Base-by-base conservation (phyloP, 352 stramenopile genomes). In the Globisporangium cylindrosporum region DNA sequence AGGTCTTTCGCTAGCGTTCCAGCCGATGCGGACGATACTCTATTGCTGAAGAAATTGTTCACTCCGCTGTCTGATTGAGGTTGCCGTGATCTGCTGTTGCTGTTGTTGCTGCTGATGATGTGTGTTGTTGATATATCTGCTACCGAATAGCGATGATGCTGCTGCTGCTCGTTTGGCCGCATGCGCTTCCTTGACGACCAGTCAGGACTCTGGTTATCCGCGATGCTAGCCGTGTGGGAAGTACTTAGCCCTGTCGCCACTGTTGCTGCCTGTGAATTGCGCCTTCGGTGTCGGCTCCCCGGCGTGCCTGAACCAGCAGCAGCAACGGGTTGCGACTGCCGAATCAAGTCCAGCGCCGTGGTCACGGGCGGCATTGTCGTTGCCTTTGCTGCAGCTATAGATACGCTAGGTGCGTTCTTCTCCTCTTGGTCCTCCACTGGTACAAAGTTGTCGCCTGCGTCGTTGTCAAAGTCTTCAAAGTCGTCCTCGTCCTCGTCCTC, bases 261-360 rank as follows among this genome's bases (percentile, higher is more conserved):
- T 46, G 12, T 2, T 20, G 36, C 5, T 27, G 36, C 15, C 5
- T 69, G 60, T 25, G 58, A 54, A 5, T 57, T 41, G 32, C 43
- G 64, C 10, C 29, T 53, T 8, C 58, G 54, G 20, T 63, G 62
- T 27, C 49, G 64, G 22, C 65, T 83, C 71, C 43, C 56, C 29
- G 54, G 41, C 12, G 60, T 55, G 15, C 60, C 58, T 32, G 53
- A 12, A 6, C 3, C 22, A 49, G 22, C 32, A 34, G 20, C 22
- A 32, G 59, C 24, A 32, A 61, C 55, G 57, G 67, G 36, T 49
- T 62, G 59, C 49, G 65, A 68, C 41, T 82, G 72, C 20, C 70
- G 75, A 22, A 88, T 76, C 34, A 88, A 64, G 32, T 89, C 76
- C 4, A 89, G 62, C n/a, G 84, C 81, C 12, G 67, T 73, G 0